Evolutionary conservation across 768 basidiomycete species (phyloP).

Genomic region (Pleurotus eryngii): DNA sequence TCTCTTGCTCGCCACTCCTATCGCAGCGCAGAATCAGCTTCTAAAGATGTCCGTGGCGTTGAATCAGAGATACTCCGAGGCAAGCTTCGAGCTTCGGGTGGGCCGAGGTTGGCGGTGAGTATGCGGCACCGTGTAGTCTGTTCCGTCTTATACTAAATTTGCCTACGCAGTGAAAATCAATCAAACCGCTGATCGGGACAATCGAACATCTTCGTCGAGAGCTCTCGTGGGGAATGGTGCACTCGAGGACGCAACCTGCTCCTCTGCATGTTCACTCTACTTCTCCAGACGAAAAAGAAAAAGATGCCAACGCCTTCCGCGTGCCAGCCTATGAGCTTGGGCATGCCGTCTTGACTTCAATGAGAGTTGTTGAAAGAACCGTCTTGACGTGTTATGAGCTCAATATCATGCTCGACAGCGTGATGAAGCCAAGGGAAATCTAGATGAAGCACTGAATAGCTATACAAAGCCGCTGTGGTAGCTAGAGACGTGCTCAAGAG

Average conservation of each 20-base stretch:
- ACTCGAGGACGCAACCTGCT: slow-evolving; percentile 24
- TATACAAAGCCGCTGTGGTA: slow-evolving; percentile 14
- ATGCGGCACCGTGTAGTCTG: not conserved
- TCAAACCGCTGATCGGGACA: slow-evolving; percentile 39
- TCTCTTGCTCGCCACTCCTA: slow-evolving; percentile 15
- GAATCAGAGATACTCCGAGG: slow-evolving; percentile 39
- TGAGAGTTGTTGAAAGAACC: slow-evolving; percentile 29
- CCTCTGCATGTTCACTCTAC: not conserved
- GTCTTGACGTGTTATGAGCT: slow-evolving; percentile 27
- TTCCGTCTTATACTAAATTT: slow-evolving; percentile 9
- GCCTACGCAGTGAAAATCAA: slow-evolving; percentile 30
- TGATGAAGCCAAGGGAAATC: slow-evolving; percentile 10
- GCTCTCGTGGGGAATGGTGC: slow-evolving; percentile 37
- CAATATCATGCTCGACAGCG: slow-evolving; percentile 2
- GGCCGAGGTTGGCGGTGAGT: slow-evolving; percentile 40
- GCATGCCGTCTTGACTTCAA: slow-evolving; percentile 28
- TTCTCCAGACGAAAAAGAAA: slow-evolving; percentile 8
- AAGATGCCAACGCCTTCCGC: slow-evolving; percentile 18
- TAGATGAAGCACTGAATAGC: slow-evolving; percentile 15
- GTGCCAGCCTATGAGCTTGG: slow-evolving; percentile 30
- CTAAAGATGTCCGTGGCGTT: slow-evolving; percentile 33
- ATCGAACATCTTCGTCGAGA: slow-evolving; percentile 45
- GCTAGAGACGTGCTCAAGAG: slow-evolving; percentile 27
- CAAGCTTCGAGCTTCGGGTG: slow-evolving; percentile 42
- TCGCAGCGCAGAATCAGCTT: slow-evolving; percentile 21